Conservation (phyloP, 208 protist genomes). For the Porcisia deanei region DNA sequence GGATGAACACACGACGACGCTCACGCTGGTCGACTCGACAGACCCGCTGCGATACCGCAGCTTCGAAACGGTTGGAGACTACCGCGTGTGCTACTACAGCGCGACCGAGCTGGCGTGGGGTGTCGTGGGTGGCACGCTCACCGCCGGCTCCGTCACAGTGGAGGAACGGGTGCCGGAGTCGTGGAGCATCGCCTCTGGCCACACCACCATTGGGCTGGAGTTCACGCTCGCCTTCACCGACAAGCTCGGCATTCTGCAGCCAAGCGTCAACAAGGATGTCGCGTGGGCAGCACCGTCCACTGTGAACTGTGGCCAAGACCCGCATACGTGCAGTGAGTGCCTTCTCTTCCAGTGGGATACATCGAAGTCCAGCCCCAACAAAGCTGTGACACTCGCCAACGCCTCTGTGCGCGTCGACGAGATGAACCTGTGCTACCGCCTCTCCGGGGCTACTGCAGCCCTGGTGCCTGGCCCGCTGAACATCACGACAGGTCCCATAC, state of each 20-base stretch:
- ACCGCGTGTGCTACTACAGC: slow-evolving; percentile 87
- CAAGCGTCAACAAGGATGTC: slow-evolving; percentile 38
- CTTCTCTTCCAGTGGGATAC: slow-evolving; percentile 57
- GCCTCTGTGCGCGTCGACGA: slow-evolving; percentile 44
- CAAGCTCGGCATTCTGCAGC: slow-evolving; percentile 35
- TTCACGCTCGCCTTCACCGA: slow-evolving; percentile 72
- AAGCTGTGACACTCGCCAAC: slow-evolving; percentile 41
- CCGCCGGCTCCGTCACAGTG: slow-evolving; percentile 48
- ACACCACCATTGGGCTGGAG: slow-evolving; percentile 39
- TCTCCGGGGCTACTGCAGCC: slow-evolving; percentile 63
- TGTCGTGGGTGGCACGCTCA: slow-evolving; percentile 67
- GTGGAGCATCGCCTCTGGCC: slow-evolving; percentile 37
- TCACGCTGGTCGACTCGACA: slow-evolving; percentile 65
- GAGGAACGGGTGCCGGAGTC: slow-evolving; percentile 42
- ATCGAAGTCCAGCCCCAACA: slow-evolving; percentile 30
- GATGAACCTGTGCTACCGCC: slow-evolving; percentile 83
- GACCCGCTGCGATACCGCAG: slow-evolving; percentile 76
- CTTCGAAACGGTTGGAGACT: slow-evolving; percentile 65
- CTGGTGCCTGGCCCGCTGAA: slow-evolving; percentile 45
- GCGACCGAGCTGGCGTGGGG: slow-evolving; percentile 58
- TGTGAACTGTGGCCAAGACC: slow-evolving; percentile 59
- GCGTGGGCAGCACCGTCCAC: slow-evolving; percentile 66
- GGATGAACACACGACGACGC: slow-evolving; percentile 37
- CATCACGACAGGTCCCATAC: slow-evolving; percentile 51
- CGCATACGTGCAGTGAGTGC: slow-evolving; percentile 49